Evolutionary conservation across 2,329 filamentous ascomycete species (phyloP).

Genomic region (Emydomyces testavorans): DNA sequence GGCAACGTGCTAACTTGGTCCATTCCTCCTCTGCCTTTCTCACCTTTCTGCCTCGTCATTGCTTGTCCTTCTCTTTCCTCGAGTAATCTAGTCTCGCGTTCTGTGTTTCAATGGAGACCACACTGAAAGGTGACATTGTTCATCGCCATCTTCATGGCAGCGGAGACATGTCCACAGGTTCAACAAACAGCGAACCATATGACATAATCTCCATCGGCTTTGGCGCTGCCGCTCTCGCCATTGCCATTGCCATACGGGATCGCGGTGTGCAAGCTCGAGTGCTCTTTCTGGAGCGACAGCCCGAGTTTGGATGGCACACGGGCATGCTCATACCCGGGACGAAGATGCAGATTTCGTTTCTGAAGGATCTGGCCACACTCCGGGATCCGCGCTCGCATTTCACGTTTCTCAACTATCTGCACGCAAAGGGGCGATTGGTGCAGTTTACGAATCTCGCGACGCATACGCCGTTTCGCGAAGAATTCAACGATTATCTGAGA

Average conservation of each 20-base stretch:
- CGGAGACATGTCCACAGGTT: constrained; percentile 3
- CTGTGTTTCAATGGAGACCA: constrained; percentile 5
- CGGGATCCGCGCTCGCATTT: constrained; percentile 75
- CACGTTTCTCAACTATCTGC: constrained; percentile 91
- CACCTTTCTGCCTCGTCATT: not conserved
- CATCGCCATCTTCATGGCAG: not conserved
- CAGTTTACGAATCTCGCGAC: constrained; percentile 86
- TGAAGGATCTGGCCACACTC: constrained; percentile 88
- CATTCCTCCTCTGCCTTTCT: too few species aligned
- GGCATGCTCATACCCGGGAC: constrained; percentile 90
- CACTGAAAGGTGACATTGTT: not conserved
- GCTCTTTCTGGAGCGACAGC: constrained; percentile 78
- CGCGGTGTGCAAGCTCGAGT: constrained; percentile 59
- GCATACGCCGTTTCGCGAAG: constrained; percentile 71
- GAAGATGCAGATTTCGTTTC: constrained; percentile 95
- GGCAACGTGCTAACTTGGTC: not conserved
- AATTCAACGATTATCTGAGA: constrained; percentile 91
- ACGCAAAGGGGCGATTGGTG: constrained; percentile 66
- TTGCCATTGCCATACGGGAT: constrained; percentile 82
- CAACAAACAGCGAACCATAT: constrained; percentile 27
- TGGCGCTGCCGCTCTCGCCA: constrained; percentile 77
- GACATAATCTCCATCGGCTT: constrained; percentile 89
- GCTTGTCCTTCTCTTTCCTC: too few species aligned
- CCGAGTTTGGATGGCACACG: constrained; percentile 77
- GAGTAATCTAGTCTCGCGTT: too few species aligned